Conservation (phyloP, 306 rosid species). For the Cucurbita maxima region DNA sequence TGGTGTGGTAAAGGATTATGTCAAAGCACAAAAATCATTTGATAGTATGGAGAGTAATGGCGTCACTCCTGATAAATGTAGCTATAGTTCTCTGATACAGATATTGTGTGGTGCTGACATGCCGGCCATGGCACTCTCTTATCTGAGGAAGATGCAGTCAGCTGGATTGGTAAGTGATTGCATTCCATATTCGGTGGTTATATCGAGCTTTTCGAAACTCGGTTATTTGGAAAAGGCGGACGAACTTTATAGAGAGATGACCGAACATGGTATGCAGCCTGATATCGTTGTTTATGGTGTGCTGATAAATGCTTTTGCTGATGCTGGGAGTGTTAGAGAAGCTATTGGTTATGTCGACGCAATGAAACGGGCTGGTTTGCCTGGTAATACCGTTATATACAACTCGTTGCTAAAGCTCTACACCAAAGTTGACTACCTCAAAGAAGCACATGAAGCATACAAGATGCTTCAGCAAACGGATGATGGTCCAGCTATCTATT, state of each 20-base stretch:
- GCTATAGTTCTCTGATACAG: constrained; percentile 60
- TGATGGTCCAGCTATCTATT: constrained; percentile 42
- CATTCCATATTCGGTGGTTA: constrained; percentile 44
- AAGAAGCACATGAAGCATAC: constrained; percentile 65
- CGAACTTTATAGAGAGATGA: constrained; percentile 49
- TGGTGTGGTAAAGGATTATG: constrained; percentile 47
- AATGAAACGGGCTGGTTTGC: constrained; percentile 45
- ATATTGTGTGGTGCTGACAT: constrained; percentile 47
- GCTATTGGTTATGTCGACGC: constrained; percentile 36
- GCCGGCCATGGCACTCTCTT: constrained; percentile 42
- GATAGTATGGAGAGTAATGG: constrained; percentile 43
- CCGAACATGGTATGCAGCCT: constrained; percentile 37
- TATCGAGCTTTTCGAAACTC: constrained; percentile 50
- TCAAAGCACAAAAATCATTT: constrained; percentile 42
- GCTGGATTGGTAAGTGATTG: constrained; percentile 63
- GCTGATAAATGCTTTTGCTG: constrained; percentile 63
- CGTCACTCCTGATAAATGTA: constrained; percentile 47
- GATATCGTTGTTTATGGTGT: constrained; percentile 56
- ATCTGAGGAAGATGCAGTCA: constrained; percentile 57
- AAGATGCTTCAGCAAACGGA: constrained; percentile 32
- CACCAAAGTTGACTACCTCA: constrained; percentile 60
- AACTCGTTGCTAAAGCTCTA: constrained; percentile 68
- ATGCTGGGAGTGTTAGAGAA: constrained; percentile 48
- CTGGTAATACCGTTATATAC: constrained; percentile 35
- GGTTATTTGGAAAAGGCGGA: constrained; percentile 52